Evolutionary conservation across 345 rosid species (phyloP), one percentile per base, ranked within the genome.

Genomic region (Sonneratia caseolaris): DNA sequence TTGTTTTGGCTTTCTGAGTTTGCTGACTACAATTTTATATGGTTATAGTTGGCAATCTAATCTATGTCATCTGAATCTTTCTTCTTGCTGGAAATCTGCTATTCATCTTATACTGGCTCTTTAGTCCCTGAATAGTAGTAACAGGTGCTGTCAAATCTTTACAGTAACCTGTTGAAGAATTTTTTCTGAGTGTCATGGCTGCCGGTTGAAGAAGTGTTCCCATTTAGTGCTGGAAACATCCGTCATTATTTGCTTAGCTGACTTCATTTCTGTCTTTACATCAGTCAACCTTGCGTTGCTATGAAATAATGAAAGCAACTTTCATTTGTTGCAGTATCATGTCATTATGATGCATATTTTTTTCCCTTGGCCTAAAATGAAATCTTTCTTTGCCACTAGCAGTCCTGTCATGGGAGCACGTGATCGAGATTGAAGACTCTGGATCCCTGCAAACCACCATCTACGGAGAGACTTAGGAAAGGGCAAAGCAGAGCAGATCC

Each of bases 351-450:
- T 57, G 27, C 64, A 57, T n/a, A n/a, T 57, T 57, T n/a, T 19
- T 5, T 5, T n/a, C 9, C 22, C 12, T n/a, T 21, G 32, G 27
- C 51, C 51, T 47, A 8, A 57, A 57, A 19, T 4, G 2, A 5
- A 57, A 7, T 22, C 7, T 21, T 11, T 21, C 3, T 24, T 24
- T n/a, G 3, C 12, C 64, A 47, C 3, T 47, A 4, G 27, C 70
- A 83, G 84, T 81, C 75, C 86, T 64, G 71, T 90, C 77, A 85
- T 90, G 92, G 88, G 86, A 68, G 85, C 93, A 76, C 91, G 91
- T 86, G 80, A 59, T 22, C 36, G 79, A 81, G 81, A 45, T 76
- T 81, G 70, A 84, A 86, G 74, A 84, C 83, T 87, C 71, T 84
- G 86, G 99, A 92, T 72, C 82, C 90, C 51, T 77, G 81, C 78